Base-by-base conservation (phyloP, 495 filamentous ascomycete species). In the Chaetomium tenue region DNA sequence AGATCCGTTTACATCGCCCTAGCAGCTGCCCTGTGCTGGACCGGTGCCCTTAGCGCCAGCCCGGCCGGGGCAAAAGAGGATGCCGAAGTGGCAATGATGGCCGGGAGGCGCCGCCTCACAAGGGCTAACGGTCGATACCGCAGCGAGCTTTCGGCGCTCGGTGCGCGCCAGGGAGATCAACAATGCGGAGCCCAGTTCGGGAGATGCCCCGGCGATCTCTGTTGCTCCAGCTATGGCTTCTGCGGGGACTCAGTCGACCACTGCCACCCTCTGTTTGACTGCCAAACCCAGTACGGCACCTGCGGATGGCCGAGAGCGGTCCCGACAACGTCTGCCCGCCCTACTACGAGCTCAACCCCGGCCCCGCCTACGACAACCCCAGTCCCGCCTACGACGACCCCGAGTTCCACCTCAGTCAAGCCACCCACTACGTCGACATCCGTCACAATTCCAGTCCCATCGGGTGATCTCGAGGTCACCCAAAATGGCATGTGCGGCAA, bases 191-290 rank as follows among this genome's bases (percentile, higher is more conserved):
- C 61, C 16, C 39, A 60, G 23, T 26, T 44, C 25, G 72, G 69
- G 9, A 65, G 60, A 13, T 76, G 74, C 63, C 57, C 67, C 1
- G 64, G 53, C 15, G 53, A 65, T 48, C 66, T 55, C 62, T 82
- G 79, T 68, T 83, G 76, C 66, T 75, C 72, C 61, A 72, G 78
- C 60, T 77, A 79, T 66, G 79, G 82, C 23, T 85, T 71, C 66
- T 85, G 83, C 67, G 84, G 83, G 44, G 71, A 76, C 44, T 70
- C 73, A 18, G 63, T 70, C 26, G 74, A 76, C 58, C 84, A 84
- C 63, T 87, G 84, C 70, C 75, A 77, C 16, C 73, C 73, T 12
- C 61, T 70, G 2, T 72, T 76, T 47, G 80, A 81, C 25, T 87
- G 84, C 63, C 84, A 86, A 71, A 23, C 72, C 3, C 66, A 69